phyloP scores from a whole-genome alignment of 768 basidiomycete species.

The Xanthoconium purpureum region DNA sequence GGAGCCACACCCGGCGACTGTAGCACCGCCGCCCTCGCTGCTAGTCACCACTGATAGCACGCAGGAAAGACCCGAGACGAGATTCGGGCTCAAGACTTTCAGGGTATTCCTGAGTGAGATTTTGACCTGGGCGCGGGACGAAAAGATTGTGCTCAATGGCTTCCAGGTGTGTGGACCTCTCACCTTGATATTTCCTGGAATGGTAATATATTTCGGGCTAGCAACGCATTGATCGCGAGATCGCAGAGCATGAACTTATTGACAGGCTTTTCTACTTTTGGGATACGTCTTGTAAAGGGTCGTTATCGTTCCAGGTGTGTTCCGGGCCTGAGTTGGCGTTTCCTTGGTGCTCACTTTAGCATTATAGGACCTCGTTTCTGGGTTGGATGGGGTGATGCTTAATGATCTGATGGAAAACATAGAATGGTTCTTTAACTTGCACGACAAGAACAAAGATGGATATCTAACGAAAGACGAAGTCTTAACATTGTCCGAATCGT shows the following conservation, averaged over 20 bases:
- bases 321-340: neutral
- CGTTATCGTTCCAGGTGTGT: constrained; percentile 83
- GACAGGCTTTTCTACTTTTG: constrained; percentile 93
- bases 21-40: constrained; percentile 48
- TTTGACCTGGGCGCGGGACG: constrained; percentile 93
- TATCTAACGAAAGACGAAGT: constrained; percentile 96
- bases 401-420: constrained; percentile 98
- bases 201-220: constrained; percentile 28
- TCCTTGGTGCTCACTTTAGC: constrained; percentile 5
- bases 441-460: constrained; percentile 96
- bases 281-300: constrained; percentile 79
- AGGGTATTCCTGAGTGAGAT: constrained; percentile 87
- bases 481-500: constrained; percentile 88
- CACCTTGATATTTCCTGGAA: constrained; percentile 1
- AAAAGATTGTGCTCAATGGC: constrained; percentile 88
- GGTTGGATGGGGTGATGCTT: constrained; percentile 89
- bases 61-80: constrained; percentile 84
- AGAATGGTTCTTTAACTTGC: constrained; percentile 96
- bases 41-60: constrained; percentile 53
- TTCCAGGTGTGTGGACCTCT: constrained; percentile 58
- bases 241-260: constrained; percentile 96
- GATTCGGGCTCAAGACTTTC: constrained; percentile 85
- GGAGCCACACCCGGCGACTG: constrained; percentile 61
- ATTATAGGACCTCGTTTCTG: constrained; percentile 78
- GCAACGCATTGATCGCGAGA: constrained; percentile 83